phyloP scores from a whole-genome alignment of 305 asterid genomes.

The Solanum hybrid region DNA sequence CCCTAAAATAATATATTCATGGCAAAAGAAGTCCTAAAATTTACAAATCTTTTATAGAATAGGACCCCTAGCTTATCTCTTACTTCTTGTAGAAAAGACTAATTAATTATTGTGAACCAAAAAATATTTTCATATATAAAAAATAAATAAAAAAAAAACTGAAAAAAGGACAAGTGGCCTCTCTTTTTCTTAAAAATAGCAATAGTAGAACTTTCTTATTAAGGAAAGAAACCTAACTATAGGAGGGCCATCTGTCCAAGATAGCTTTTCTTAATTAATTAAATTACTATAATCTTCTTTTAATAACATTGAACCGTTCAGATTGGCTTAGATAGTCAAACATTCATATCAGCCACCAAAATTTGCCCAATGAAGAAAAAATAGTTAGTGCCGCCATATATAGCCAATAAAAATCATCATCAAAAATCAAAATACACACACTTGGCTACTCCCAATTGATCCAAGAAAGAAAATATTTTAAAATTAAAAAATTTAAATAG shows the following conservation, averaged over 20 bases:
- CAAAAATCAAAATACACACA: neutral
- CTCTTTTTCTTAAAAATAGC: neutral
- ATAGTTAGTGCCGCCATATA: constrained; percentile 27
- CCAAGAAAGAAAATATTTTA: neutral
- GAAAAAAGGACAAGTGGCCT: neutral
- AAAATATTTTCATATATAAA: neutral
- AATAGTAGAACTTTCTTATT: neutral
- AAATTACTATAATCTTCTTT: neutral
- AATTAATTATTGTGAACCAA: neutral
- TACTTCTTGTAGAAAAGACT: neutral
- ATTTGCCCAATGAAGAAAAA: neutral
- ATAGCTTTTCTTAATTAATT: neutral
- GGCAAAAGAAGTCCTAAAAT: neutral
- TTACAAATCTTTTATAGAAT: neutral
- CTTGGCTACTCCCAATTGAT: neutral
- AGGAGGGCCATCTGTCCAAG: constrained; percentile 5
- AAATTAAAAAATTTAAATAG: neutral
- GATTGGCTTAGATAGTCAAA: constrained; percentile 15
- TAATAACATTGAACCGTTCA: neutral
- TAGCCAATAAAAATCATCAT: constrained; percentile 3
- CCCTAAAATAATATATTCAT: neutral
- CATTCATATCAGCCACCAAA: constrained; percentile 20
- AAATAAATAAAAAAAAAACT: neutral
- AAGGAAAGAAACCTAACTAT: constrained; percentile 1
- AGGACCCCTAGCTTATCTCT: neutral